These are phyloP conservation scores for Moesziomyces globuligerus DNA, from an alignment of 1,284 basidiomycete genomes.

Conservation along the genomic window DNA sequence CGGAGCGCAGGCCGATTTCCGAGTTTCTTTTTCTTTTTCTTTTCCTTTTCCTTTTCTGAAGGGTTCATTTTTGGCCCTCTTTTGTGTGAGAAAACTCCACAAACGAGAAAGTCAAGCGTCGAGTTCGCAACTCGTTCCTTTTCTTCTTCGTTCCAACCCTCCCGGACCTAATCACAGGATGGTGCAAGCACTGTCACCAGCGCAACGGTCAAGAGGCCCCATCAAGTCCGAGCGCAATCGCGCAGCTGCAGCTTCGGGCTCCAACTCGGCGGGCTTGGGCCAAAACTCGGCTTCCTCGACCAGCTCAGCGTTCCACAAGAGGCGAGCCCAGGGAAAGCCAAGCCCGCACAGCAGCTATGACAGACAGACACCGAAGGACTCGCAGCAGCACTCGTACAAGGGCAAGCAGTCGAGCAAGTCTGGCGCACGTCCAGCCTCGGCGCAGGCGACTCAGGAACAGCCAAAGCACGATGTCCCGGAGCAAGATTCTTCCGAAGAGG, in stretches of 20 bases:
- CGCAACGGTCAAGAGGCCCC: constrained; percentile 4
- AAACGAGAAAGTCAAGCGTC: neutral
- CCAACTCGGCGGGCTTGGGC: neutral
- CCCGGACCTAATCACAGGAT: constrained; percentile 5
- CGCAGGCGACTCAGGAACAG: neutral
- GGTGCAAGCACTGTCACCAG: constrained; percentile 9
- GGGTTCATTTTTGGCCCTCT: neutral
- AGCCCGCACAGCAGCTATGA: neutral
- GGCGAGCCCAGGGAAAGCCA: constrained; percentile 23
- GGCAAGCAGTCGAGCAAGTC: neutral
- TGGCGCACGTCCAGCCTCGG: neutral
- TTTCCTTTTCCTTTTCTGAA: neutral
- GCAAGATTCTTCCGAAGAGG: neutral
- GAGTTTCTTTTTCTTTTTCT: constrained; percentile 7
- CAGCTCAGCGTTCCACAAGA: constrained; percentile 41
- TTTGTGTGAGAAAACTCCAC: neutral
- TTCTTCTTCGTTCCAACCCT: neutral
- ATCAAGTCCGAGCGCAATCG: constrained; percentile 44
- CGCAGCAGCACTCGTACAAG: too few species aligned
- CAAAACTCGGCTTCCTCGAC: constrained; percentile 11
- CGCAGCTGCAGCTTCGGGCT: constrained; percentile 16
- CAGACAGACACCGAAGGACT: too few species aligned
- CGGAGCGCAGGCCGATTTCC: constrained; percentile 14
- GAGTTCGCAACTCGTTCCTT: neutral
- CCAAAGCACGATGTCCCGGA: neutral